phyloP scores from a whole-genome alignment of 1,139 yeast species.

The Saccharomycopsis crataegensis region DNA sequence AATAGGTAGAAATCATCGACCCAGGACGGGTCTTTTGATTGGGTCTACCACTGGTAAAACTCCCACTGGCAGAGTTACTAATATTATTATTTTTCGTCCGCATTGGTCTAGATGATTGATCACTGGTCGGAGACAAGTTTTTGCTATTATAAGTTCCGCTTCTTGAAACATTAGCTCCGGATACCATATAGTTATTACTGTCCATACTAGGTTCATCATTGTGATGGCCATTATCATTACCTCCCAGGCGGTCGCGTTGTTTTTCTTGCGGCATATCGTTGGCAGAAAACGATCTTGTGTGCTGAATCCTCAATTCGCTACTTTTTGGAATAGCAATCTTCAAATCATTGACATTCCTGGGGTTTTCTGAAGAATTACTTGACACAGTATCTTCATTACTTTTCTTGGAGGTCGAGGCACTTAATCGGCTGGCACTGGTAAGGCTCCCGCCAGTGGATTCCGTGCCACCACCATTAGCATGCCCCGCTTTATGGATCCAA shows the following conservation, averaged over 20 bases:
- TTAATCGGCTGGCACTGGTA: not conserved
- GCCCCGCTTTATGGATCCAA: slow-evolving; percentile 10
- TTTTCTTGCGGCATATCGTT: too few species aligned
- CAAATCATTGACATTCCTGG: too few species aligned
- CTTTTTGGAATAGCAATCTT: too few species aligned
- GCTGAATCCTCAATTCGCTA: too few species aligned
- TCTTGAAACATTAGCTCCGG: not conserved
- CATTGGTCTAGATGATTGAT: not conserved
- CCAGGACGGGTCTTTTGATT: slow-evolving; percentile 38
- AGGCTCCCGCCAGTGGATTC: not conserved
- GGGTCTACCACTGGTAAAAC: not conserved
- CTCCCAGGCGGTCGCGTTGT: too few species aligned
- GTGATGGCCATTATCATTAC: too few species aligned
- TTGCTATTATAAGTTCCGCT: not conserved
- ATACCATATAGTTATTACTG: too few species aligned
- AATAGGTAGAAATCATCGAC: slow-evolving; percentile 58
- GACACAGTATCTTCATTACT: not conserved
- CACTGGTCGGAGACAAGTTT: not conserved
- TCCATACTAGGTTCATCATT: too few species aligned
- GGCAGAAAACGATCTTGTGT: too few species aligned
- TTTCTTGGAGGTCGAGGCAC: not conserved
- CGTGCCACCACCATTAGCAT: not conserved
- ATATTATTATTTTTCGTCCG: too few species aligned
- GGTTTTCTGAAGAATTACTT: too few species aligned
- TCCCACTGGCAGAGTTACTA: too few species aligned